phyloP scores from a whole-genome alignment of 768 basidiomycete species.

The Cystofilobasidium capitatum region DNA sequence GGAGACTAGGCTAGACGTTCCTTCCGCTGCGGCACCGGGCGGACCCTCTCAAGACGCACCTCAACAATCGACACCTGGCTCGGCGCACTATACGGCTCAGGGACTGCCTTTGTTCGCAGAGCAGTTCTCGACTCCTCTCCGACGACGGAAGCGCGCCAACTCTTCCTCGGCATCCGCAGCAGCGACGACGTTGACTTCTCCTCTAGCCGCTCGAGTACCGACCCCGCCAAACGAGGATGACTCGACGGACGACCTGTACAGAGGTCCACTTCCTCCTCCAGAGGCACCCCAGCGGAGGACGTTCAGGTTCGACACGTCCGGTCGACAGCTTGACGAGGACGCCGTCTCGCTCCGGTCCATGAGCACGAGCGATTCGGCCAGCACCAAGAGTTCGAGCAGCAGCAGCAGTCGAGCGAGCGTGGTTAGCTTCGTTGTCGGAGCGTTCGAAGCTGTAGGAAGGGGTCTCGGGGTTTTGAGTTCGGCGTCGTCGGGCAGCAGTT shows the following conservation, averaged over 20 bases:
- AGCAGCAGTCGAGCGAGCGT: neutral
- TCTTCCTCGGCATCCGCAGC: neutral
- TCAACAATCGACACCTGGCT: neutral
- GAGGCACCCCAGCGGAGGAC: slow-evolving; percentile 2
- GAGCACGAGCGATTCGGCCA: slow-evolving; percentile 11
- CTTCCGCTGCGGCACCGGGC: neutral
- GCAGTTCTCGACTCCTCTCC: slow-evolving; percentile 23
- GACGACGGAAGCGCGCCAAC: neutral
- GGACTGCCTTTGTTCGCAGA: slow-evolving; percentile 25
- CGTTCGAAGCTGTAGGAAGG: slow-evolving; percentile 20
- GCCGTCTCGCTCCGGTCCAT: slow-evolving; percentile 20
- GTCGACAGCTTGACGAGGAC: slow-evolving; percentile 24
- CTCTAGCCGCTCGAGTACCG: neutral
- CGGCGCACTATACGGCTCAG: neutral
- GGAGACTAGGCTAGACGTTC: no score
- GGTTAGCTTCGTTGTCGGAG: slow-evolving; percentile 11
- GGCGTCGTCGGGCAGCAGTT: slow-evolving; percentile 10
- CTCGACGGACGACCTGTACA: slow-evolving; percentile 21
- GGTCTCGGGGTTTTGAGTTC: slow-evolving; percentile 18
- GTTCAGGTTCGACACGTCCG: slow-evolving; percentile 21
- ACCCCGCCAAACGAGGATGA: slow-evolving; percentile 2
- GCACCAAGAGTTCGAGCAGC: slow-evolving; percentile 10
- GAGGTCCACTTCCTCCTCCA: slow-evolving; percentile 16
- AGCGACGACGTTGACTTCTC: no score
- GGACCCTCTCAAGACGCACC: neutral